Evolutionary conservation across 257 asterid species (phyloP).

Genomic region (Solanum medicagineum): DNA sequence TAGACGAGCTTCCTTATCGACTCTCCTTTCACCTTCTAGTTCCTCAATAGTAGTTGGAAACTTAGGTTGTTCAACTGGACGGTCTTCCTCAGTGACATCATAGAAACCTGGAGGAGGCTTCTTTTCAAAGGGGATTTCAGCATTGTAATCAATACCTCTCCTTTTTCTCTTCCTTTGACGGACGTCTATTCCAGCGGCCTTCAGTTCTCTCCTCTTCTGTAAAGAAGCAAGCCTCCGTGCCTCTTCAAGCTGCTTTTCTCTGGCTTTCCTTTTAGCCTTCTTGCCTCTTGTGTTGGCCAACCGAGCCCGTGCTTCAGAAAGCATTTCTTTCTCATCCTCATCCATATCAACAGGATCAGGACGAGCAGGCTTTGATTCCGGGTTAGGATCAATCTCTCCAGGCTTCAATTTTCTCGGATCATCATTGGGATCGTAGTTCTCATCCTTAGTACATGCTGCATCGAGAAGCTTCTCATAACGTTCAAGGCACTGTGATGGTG

Average conservation of each 20-base stretch:
- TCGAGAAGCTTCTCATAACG: slow-evolving; percentile 92
- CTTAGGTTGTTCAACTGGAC: slow-evolving; percentile 57
- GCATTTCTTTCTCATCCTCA: slow-evolving; percentile 99
- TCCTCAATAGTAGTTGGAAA: slow-evolving; percentile 96
- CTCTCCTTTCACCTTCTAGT: slow-evolving; percentile 97
- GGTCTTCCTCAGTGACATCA: slow-evolving; percentile 75
- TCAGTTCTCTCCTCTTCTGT: slow-evolving; percentile 59
- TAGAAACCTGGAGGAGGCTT: slow-evolving; percentile 97
- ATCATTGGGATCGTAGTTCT: slow-evolving; percentile 36
- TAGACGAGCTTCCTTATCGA: slow-evolving; percentile 75
- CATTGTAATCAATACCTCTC: slow-evolving; percentile 88
- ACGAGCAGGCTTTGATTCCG: slow-evolving; percentile 86
- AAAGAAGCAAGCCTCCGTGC: slow-evolving; percentile 94
- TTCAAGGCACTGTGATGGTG: slow-evolving; percentile 92
- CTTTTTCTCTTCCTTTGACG: slow-evolving; percentile 86
- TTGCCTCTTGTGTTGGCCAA: slow-evolving; percentile 96
- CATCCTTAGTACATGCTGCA: slow-evolving; percentile 97
- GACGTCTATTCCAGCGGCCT: slow-evolving; percentile 73
- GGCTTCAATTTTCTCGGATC: slow-evolving; percentile 53
- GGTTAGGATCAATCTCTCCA: slow-evolving; percentile 98
- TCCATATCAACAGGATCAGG: slow-evolving; percentile 99
- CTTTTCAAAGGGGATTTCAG: slow-evolving; percentile 95
- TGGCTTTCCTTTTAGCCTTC: slow-evolving; percentile 93
- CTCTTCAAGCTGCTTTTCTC: slow-evolving; percentile 96
- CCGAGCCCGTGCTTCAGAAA: slow-evolving; percentile 94